Conservation (phyloP, 768 basidiomycete genomes). For the Boletus rex-veris region DNA sequence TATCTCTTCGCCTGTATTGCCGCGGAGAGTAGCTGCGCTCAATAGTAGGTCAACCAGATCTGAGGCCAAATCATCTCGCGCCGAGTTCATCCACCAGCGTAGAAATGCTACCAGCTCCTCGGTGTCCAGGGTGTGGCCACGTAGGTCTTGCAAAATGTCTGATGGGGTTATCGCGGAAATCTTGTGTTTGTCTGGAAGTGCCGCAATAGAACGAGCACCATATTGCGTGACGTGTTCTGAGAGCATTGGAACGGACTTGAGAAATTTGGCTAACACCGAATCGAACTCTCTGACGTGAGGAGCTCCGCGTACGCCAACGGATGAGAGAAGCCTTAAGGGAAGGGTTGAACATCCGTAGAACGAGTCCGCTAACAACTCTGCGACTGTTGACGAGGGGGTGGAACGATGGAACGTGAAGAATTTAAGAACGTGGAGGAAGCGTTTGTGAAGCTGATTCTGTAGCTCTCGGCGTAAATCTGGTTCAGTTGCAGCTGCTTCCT, state of each 20-base stretch:
- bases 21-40: constrained; percentile 64
- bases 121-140: constrained; percentile 58
- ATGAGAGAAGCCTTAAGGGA: constrained; percentile 72
- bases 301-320: constrained; percentile 63
- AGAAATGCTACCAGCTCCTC: constrained; percentile 73
- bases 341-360: constrained; percentile 67
- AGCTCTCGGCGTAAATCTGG: neutral
- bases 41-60: constrained; percentile 63
- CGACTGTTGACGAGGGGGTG: constrained; percentile 82
- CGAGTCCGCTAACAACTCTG: constrained; percentile 59
- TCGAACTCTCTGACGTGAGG: constrained; percentile 70
- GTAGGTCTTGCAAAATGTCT: constrained; percentile 77
- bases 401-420: constrained; percentile 12
- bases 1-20: constrained; percentile 44
- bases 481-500: neutral
- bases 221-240: constrained; percentile 52
- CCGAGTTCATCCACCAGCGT: constrained; percentile 54
- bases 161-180: constrained; percentile 69
- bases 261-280: constrained; percentile 60
- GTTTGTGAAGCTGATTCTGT: neutral
- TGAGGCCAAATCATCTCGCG: neutral
- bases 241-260: constrained; percentile 71
- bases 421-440: constrained; percentile 6
- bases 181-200: constrained; percentile 57
- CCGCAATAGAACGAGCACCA: constrained; percentile 52